Percentiles rank a stretch among this genome's conserved stretches.
phyloP scores from a whole-genome alignment of 805 yeast genomes.

The Nakazawaea peltata region DNA sequence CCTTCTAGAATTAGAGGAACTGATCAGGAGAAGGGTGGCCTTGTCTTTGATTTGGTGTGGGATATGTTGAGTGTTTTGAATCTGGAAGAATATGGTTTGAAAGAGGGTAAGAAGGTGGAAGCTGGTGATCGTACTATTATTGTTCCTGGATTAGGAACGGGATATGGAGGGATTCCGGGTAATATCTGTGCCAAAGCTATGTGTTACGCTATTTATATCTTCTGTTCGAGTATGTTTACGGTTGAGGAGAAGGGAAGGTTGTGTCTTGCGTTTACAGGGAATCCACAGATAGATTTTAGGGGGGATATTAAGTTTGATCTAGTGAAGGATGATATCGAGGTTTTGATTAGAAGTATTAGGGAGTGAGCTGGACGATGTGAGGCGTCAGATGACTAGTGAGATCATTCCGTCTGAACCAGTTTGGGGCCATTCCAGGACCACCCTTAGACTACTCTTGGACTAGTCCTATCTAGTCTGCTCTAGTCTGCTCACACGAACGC shows the following conservation, averaged over 20 bases:
- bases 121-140: conserved; percentile 16
- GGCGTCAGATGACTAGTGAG: too few species aligned
- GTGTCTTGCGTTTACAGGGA: conserved; percentile 2
- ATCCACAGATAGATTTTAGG: too few species aligned
- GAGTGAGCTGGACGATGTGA: too few species aligned
- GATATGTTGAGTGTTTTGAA: conserved; percentile 19
- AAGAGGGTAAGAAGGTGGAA: background rate
- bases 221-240: background rate
- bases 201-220: conserved; percentile 11
- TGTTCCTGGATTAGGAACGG: conserved; percentile 32
- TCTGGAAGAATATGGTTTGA: too few species aligned
- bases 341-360: too few species aligned
- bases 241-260: background rate
- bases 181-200: conserved; percentile 25
- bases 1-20: conserved; percentile 17
- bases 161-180: conserved; percentile 26
- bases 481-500: too few species aligned
- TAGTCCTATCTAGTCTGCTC: too few species aligned
- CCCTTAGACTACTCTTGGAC: too few species aligned
- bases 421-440: too few species aligned
- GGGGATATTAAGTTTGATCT: too few species aligned
- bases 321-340: too few species aligned
- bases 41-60: conserved; percentile 32
- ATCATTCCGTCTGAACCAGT: too few species aligned
- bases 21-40: conserved; percentile 12